Evolutionary conservation across 306 rosid species (phyloP).

Genomic region (Cucurbita pepo): DNA sequence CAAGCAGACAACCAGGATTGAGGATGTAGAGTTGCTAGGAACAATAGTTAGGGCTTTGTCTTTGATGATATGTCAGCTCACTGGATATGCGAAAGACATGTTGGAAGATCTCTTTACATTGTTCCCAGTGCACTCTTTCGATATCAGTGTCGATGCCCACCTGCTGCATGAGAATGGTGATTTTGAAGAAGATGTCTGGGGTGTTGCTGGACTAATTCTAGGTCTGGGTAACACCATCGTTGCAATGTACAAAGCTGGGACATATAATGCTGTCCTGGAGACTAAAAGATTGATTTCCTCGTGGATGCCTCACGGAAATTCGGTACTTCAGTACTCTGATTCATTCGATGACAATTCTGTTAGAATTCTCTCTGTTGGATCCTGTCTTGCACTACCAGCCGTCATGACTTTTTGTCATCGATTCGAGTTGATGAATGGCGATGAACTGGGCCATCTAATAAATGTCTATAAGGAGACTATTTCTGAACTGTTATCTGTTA

Average conservation of each 20-base stretch:
- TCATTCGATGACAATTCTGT: conserved; percentile 20
- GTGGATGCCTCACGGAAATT: conserved; percentile 54
- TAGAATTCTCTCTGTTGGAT: conserved; percentile 56
- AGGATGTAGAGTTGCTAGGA: conserved; percentile 55
- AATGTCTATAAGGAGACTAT: conserved; percentile 50
- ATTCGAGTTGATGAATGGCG: conserved; percentile 58
- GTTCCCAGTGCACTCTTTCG: conserved; percentile 28
- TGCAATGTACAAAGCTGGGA: conserved; percentile 65
- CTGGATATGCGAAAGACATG: conserved; percentile 37
- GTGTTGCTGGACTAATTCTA: conserved; percentile 86
- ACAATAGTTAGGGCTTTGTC: conserved; percentile 44
- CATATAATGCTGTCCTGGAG: conserved; percentile 51
- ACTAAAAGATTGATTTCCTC: conserved; percentile 52
- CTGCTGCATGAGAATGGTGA: conserved; percentile 31
- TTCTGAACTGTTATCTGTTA: conserved; percentile 49
- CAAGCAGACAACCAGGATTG: conserved; percentile 24
- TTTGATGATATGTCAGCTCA: conserved; percentile 31
- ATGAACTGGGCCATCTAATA: conserved; percentile 40
- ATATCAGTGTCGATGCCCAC: conserved; percentile 17
- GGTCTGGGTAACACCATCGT: conserved; percentile 61
- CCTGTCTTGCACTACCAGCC: conserved; percentile 78
- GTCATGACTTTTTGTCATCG: conserved; percentile 58
- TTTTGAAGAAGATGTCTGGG: conserved; percentile 82
- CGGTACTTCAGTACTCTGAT: conserved; percentile 19
- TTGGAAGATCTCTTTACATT: conserved; percentile 41